These are phyloP conservation scores for Trichoderma atroviride DNA, from an alignment of 2,329 filamentous ascomycete species.

Conservation along the genomic window DNA sequence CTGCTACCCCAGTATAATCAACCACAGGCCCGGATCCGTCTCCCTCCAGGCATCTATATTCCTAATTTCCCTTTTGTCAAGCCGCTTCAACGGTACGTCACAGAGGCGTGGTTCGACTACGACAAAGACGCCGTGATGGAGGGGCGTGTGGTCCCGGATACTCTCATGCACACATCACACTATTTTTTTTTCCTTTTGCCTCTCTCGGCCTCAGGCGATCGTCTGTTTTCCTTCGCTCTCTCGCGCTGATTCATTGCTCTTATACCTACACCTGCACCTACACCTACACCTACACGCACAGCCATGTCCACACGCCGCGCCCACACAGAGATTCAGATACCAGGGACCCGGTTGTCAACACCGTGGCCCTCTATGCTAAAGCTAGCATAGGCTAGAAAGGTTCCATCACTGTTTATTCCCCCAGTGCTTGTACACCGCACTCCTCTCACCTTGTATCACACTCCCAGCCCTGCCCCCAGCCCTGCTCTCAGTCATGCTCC, in stretches of 20 bases:
- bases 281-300: background rate
- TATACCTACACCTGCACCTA: background rate
- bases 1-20: conserved; percentile 8
- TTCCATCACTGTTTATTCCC: background rate
- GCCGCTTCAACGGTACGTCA: background rate
- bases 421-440: background rate
- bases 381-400: background rate
- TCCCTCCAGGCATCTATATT: conserved; percentile 8
- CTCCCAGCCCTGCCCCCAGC: background rate
- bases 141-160: background rate
- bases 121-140: background rate
- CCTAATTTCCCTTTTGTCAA: background rate
- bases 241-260: background rate
- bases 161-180: conserved; percentile 8
- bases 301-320: background rate
- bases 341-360: conserved; percentile 7
- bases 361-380: conserved; percentile 1
- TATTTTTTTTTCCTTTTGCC: background rate
- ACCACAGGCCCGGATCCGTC: conserved; percentile 8
- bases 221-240: background rate
- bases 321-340: conserved; percentile 8
- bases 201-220: background rate
- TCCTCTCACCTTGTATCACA: conserved; percentile 6
- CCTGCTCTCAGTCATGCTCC: background rate
- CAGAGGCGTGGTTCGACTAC: background rate